Evolutionary conservation across 1,139 yeast species (phyloP).

Genomic region (Pichia inconspicua): DNA sequence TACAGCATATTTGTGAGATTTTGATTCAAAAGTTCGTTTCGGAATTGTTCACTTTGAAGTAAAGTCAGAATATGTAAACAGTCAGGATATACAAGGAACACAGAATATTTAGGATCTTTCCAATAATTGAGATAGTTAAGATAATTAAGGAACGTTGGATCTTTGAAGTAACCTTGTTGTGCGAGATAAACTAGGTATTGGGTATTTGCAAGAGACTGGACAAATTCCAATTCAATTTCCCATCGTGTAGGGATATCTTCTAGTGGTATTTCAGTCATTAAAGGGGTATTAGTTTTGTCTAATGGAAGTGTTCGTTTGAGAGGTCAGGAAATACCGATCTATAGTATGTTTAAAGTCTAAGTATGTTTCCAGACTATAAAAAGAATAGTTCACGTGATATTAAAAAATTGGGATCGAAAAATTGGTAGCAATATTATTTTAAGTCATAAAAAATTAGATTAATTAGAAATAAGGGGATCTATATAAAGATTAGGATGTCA

Average conservation of each 20-base stretch:
- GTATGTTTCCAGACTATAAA: not conserved
- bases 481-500: not conserved
- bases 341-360: not conserved
- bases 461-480: not conserved
- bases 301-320: not conserved
- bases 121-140: slow-evolving; percentile 66
- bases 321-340: not conserved
- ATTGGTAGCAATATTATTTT: not conserved
- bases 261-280: not conserved
- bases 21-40: slow-evolving; percentile 46
- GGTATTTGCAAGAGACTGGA: slow-evolving; percentile 73
- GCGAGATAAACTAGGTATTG: slow-evolving; percentile 70
- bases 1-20: slow-evolving; percentile 53
- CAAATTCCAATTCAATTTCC: slow-evolving; percentile 78
- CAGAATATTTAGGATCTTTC: slow-evolving; percentile 60
- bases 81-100: slow-evolving; percentile 41
- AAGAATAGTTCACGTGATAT: not conserved
- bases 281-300: not conserved
- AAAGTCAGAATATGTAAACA: slow-evolving; percentile 18
- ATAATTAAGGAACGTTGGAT: slow-evolving; percentile 54
- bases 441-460: not conserved
- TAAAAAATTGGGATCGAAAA: too few species aligned
- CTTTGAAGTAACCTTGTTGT: slow-evolving; percentile 60
- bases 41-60: slow-evolving; percentile 54
- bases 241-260: slow-evolving; percentile 56